These are phyloP conservation scores for Blastocystis hominis DNA, from an alignment of 352 stramenopile species.

Conservation along the genomic window DNA sequence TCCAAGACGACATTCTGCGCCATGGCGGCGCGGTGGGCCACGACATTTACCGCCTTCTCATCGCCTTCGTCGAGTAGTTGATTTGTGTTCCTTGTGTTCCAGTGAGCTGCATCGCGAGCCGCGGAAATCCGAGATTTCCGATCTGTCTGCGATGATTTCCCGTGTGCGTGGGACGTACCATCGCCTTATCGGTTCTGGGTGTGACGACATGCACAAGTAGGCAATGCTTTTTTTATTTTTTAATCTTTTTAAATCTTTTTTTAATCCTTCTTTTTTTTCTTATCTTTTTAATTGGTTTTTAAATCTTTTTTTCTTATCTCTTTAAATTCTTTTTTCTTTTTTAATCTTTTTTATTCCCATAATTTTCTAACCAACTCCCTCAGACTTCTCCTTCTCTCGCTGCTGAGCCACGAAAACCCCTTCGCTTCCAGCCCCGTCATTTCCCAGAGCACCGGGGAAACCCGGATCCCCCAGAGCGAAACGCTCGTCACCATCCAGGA, in stretches of 20 bases:
- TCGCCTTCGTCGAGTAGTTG: background rate
- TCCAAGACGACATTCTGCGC: constrained; percentile 17
- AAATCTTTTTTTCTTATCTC: no score
- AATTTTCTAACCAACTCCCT: background rate
- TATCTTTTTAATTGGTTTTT: no score
- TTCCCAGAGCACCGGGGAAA: background rate
- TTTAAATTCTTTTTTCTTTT: no score
- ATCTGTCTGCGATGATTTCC: background rate
- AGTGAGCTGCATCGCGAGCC: background rate
- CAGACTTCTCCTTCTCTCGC: constrained; percentile 8
- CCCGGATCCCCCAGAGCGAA: background rate
- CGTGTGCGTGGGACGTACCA: background rate
- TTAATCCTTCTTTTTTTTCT: no score
- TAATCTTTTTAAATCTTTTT: no score
- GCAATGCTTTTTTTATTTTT: background rate
- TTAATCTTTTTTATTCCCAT: background rate
- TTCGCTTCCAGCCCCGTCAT: background rate
- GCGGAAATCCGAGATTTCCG: background rate
- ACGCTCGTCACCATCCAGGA: background rate
- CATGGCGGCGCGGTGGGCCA: background rate
- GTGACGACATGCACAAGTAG: background rate
- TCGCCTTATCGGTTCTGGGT: background rate
- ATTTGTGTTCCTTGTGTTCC: background rate
- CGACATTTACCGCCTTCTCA: background rate
- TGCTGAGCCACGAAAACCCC: constrained; percentile 1